Conservation (phyloP, 177 flowering plant species). For the Telopea speciosissima region DNA sequence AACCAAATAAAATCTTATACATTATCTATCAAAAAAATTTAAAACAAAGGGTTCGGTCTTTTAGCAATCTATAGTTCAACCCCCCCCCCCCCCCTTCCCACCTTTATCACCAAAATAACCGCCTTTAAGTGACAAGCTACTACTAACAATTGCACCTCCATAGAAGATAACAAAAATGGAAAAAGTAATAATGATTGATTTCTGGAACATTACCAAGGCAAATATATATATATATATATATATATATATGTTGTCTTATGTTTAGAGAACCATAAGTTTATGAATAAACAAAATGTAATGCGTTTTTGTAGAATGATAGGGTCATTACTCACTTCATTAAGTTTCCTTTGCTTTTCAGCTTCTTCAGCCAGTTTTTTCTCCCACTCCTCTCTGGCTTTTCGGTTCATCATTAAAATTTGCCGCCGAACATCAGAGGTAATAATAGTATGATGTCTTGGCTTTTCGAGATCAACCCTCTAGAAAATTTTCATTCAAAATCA, state of each 20-base stretch:
- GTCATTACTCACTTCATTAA: neutral
- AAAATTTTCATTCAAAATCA: neutral
- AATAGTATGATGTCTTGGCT: slow-evolving; percentile 45
- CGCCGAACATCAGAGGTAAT: slow-evolving; percentile 58
- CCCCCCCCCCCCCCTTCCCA: neutral
- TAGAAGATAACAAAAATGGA: neutral
- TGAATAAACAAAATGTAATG: neutral
- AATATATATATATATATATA: neutral
- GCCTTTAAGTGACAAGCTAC: neutral
- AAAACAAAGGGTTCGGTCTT: too few species aligned
- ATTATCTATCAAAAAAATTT: too few species aligned
- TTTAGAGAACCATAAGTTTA: neutral
- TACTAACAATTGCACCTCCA: neutral
- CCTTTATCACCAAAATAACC: neutral
- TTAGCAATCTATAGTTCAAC: neutral
- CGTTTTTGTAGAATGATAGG: neutral
- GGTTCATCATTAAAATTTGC: slow-evolving; percentile 48
- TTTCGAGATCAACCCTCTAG: slow-evolving; percentile 49
- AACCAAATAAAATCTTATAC: too few species aligned
- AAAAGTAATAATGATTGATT: neutral
- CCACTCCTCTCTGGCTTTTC: slow-evolving; percentile 52
- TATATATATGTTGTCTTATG: too few species aligned
- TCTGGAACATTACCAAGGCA: neutral
- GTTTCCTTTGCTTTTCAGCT: slow-evolving; percentile 1
- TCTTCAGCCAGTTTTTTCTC: slow-evolving; percentile 18